A percentile compares a stretch with the other conserved stretches of the same genome.
phyloP scores from a whole-genome alignment of 2,329 filamentous ascomycete species.

The Fusarium brachygibbosum region DNA sequence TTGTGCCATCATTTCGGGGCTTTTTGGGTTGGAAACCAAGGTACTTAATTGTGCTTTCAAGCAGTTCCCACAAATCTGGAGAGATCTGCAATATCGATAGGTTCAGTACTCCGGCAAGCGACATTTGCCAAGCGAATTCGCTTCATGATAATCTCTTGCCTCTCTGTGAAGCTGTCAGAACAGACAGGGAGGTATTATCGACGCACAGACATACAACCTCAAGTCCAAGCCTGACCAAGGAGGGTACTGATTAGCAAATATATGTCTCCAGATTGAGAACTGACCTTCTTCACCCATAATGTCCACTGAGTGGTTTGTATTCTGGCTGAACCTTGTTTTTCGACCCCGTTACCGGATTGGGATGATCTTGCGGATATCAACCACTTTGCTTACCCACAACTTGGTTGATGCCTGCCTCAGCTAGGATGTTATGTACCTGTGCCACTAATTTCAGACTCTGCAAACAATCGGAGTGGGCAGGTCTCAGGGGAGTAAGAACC shows the following conservation, averaged over 20 bases:
- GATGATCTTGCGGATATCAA: conserved; percentile 30
- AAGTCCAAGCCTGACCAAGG: conserved; percentile 20
- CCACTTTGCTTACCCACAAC: conserved; percentile 31
- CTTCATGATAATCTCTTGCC: conserved; percentile 27
- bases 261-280: conserved; percentile 30
- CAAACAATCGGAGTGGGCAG: conserved; percentile 5
- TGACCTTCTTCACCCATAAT: conserved; percentile 11
- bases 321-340: conserved; percentile 43
- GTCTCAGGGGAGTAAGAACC: conserved; percentile 4
- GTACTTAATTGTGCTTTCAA: neutral
- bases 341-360: conserved; percentile 34
- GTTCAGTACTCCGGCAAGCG: conserved; percentile 1
- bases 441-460: conserved; percentile 29
- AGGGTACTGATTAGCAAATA: conserved; percentile 16
- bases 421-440: conserved; percentile 33
- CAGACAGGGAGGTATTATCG: conserved; percentile 11
- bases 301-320: conserved; percentile 27
- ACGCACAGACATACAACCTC: conserved; percentile 36
- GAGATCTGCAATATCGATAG: conserved; percentile 13
- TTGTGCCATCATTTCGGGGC: conserved; percentile 3
- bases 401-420: conserved; percentile 25
- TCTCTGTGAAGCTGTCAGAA: conserved; percentile 36
- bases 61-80: conserved; percentile 13
- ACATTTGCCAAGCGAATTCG: conserved; percentile 13
- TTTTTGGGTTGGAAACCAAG: neutral